These are phyloP conservation scores for Cercospora sojina DNA, from an alignment of 2,329 filamentous ascomycete species.

Conservation along the genomic window DNA sequence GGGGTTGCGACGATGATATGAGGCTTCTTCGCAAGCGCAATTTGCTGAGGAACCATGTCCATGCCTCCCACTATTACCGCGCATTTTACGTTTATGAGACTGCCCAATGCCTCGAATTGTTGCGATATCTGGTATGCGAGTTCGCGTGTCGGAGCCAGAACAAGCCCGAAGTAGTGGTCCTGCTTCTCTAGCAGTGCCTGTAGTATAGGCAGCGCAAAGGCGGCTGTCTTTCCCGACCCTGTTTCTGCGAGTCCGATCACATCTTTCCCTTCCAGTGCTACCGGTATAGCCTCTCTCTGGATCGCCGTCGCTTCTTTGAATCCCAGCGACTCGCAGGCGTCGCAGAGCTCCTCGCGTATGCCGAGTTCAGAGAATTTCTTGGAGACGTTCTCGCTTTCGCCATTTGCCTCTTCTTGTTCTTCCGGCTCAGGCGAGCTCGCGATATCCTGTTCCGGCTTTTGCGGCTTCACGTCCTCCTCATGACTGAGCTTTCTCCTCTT, in stretches of 20 bases:
- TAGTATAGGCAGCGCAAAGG: conserved; percentile 89
- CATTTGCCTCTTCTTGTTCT: conserved; percentile 29
- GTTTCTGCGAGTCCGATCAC: conserved; percentile 94
- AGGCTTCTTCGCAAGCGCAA: conserved; percentile 91
- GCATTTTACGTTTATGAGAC: conserved; percentile 81
- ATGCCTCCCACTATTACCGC: conserved; percentile 82
- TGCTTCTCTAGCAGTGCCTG: conserved; percentile 88
- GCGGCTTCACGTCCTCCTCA: not conserved
- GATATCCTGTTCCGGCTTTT: not conserved
- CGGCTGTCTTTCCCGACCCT: conserved; percentile 91
- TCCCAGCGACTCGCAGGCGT: conserved; percentile 77
- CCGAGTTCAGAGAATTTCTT: conserved; percentile 71
- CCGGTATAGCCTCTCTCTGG: conserved; percentile 78
- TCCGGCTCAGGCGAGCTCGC: conserved; percentile 7
- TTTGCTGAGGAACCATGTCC: conserved; percentile 90
- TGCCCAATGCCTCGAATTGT: conserved; percentile 82
- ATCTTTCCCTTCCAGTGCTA: conserved; percentile 76
- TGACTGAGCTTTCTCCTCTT: conserved; percentile 47
- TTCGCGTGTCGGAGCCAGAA: conserved; percentile 90
- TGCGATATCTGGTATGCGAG: conserved; percentile 88
- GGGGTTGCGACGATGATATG: conserved; percentile 93
- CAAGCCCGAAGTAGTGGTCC: conserved; percentile 79
- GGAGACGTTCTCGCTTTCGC: conserved; percentile 22
- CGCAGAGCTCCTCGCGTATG: conserved; percentile 81
- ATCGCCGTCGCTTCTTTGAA: conserved; percentile 89